phyloP scores from a whole-genome alignment of 2,329 filamentous ascomycete species.

The Monascus ruber region DNA sequence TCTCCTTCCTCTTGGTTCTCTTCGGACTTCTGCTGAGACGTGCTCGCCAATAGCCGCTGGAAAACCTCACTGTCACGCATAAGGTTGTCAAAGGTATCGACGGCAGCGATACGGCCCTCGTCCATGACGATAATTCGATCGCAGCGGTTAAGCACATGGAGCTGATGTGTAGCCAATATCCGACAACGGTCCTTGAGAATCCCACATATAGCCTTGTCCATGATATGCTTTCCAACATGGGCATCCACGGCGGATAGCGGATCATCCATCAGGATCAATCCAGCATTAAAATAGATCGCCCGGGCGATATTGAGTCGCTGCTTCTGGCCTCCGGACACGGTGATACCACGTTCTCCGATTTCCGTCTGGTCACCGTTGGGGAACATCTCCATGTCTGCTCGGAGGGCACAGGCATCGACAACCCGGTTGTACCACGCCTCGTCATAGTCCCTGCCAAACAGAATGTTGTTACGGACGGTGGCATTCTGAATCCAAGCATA shows the following conservation, averaged over 20 bases:
- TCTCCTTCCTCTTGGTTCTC: constrained; percentile 37
- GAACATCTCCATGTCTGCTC: constrained; percentile 84
- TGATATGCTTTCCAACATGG: constrained; percentile 59
- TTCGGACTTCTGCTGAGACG: constrained; percentile 49
- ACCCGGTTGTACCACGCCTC: constrained; percentile 71
- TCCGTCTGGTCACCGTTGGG: constrained; percentile 80
- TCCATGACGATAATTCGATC: constrained; percentile 94
- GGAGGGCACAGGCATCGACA: constrained; percentile 73
- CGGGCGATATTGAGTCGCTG: constrained; percentile 90
- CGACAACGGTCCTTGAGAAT: constrained; percentile 80
- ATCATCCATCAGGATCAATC: constrained; percentile 54
- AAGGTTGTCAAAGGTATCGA: constrained; percentile 82
- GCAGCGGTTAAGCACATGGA: constrained; percentile 82
- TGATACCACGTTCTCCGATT: constrained; percentile 91
- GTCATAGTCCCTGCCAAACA: constrained; percentile 73
- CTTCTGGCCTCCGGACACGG: constrained; percentile 89
- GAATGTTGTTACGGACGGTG: constrained; percentile 75
- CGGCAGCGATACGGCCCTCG: constrained; percentile 65
- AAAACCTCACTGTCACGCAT: constrained; percentile 72
- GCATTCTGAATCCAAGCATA: constrained; percentile 98
- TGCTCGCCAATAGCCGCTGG: constrained; percentile 69
- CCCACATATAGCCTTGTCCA: constrained; percentile 87
- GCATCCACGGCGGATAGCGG: constrained; percentile 46
- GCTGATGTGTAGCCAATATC: constrained; percentile 85
- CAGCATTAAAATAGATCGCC: constrained; percentile 54